Evolutionary conservation across 1,284 basidiomycete genomes (phyloP), one percentile per base, ranked within the genome.

Genomic region (Apiotrichum mycotoxinovorans): DNA sequence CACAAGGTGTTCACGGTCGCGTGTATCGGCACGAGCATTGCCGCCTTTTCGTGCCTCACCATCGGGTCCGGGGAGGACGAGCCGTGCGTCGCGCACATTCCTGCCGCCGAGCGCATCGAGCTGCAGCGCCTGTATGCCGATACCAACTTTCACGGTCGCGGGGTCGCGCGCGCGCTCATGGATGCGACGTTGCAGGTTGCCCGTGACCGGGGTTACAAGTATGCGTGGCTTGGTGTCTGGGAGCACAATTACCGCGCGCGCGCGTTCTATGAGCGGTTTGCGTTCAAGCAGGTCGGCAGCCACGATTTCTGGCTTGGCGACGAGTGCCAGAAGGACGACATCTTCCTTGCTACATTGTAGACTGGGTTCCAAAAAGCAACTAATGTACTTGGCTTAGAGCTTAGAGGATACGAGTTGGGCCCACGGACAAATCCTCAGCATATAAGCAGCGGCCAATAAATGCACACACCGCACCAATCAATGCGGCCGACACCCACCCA

Each of bases 211-310:
- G 70, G 67, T 17, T 58, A 33, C 34, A 44, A 57, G 42, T 57
- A 60, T 26, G 52, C 67, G 7, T 74, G 68, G 68, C 57, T 74
- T 10, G 70, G 72, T 4, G 69, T 67, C 5, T 71, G 66, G 68
- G 64, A 69, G 49, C 35, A 66, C 46, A 71, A 71, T 45, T 25
- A 38, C 7, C 53, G 63, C n/a, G 69, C 64, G 5, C 54, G 46
- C 15, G 35, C 58, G 37, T 71, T 68, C 41, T 71, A 71, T 41
- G 43, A 66, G 40, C 68, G 67, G 53, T 54, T 61, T 42, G 69
- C 66, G 17, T 68, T 64, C 33, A 33, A n/a, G 12, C 43, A 51
- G 27, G 57, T 64, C 23, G 68, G 68, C 18, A 33, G 42, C 33
- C 60, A 61, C 33, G 56, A 58, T 42, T 61, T 61, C 42, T 42